Evolutionary conservation across 257 asterid species (phyloP).

Genomic region (Solanum ossicruentum): DNA sequence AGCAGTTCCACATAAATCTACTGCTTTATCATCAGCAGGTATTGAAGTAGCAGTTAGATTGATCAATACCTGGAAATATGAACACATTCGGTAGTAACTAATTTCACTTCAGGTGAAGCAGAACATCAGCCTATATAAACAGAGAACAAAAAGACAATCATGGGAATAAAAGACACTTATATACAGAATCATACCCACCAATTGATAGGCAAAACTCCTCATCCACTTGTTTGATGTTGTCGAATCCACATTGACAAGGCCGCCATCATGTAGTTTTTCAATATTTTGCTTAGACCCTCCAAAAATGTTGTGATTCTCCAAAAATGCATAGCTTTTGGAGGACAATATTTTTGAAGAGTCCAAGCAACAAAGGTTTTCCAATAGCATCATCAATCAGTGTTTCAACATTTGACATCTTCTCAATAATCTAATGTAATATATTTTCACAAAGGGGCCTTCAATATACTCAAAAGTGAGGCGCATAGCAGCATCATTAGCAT

Average conservation of each 20-base stretch:
- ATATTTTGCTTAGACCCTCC: not conserved
- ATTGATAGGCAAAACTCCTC: constrained; percentile 23
- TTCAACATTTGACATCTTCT: constrained; percentile 31
- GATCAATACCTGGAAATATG: no score
- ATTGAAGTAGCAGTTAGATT: constrained; percentile 37
- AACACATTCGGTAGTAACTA: no score
- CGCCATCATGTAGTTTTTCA: not conserved
- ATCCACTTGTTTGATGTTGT: constrained; percentile 19
- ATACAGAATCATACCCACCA: not conserved
- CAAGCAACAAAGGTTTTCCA: no score
- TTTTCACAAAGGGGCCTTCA: constrained; percentile 60
- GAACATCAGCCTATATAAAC: not conserved
- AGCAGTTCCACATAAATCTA: constrained; percentile 74
- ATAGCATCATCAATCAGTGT: not conserved
- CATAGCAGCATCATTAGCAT: constrained; percentile 47
- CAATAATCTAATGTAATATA: constrained; percentile 52
- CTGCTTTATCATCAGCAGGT: constrained; percentile 86
- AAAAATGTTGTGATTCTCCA: no score
- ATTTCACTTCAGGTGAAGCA: not conserved
- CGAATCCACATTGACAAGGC: not conserved
- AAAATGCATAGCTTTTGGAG: no score
- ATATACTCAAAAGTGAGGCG: constrained; percentile 70
- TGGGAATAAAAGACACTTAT: not conserved
- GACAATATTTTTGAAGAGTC: no score
- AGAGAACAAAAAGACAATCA: not conserved